A percentile compares a stretch with the other conserved stretches of the same genome.
These are phyloP conservation scores for Triticum timopheevii DNA, from an alignment of 176 grass and related monocot genomes.

Conservation along the genomic window DNA sequence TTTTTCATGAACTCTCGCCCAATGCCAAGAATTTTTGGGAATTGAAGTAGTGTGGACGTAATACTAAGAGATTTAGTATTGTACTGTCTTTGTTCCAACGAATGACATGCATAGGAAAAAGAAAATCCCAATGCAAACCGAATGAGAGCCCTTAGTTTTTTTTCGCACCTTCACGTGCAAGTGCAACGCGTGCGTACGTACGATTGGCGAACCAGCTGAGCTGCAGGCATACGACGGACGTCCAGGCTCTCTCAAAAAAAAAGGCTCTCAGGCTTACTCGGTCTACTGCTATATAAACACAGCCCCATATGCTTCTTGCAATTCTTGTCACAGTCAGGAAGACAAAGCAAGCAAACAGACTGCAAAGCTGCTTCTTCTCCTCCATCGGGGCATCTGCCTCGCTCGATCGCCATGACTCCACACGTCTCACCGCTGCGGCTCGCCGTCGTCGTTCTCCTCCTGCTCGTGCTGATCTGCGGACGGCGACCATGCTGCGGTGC, in stretches of 20 bases:
- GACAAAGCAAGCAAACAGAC: background rate
- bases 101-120: no score
- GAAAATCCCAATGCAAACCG: no score
- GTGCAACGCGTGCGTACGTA: no score
- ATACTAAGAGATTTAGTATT: no score
- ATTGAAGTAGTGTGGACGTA: no score
- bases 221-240: no score
- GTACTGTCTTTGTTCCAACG: no score
- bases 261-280: background rate
- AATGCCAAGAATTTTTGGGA: no score
- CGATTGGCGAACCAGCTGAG: no score
- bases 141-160: no score
- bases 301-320: background rate
- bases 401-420: background rate
- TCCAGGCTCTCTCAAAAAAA: background rate
- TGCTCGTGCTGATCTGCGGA: background rate
- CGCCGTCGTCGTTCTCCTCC: background rate
- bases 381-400: background rate
- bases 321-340: background rate
- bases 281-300: conserved; percentile 1
- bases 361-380: background rate
- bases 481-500: background rate
- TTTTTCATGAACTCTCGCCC: no score
- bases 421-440: background rate
- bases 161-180: no score